Evolutionary conservation across 495 filamentous ascomycete species (phyloP).

Genomic region (Neurospora sp.): DNA sequence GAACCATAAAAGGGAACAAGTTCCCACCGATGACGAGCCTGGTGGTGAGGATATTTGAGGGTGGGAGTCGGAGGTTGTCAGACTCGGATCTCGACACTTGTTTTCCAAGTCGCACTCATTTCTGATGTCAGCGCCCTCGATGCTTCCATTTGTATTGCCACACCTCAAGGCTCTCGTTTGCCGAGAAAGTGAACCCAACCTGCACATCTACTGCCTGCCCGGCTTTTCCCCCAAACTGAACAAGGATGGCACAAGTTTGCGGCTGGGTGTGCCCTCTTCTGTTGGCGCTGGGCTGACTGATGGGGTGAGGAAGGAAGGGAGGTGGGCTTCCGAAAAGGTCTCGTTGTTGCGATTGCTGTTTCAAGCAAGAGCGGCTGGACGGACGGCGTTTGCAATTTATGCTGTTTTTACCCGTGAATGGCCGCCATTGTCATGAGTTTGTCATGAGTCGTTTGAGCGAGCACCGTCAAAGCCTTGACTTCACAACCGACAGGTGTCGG

Average conservation of each 20-base stretch:
- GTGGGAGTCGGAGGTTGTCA: not conserved
- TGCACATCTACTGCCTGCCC: not conserved
- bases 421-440: not conserved
- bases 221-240: not conserved
- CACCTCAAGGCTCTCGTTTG: not conserved
- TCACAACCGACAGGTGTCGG: not conserved
- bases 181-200: not conserved
- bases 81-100: not conserved
- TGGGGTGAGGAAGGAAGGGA: not conserved
- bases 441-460: not conserved
- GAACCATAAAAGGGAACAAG: not conserved
- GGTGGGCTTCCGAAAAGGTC: not conserved
- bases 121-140: not conserved
- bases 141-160: not conserved
- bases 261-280: not conserved
- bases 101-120: not conserved
- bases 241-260: not conserved
- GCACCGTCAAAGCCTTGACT: not conserved
- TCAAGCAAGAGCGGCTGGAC: not conserved
- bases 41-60: not conserved
- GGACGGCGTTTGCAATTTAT: not conserved
- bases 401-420: not conserved
- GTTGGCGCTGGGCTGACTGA: not conserved
- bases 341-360: not conserved
- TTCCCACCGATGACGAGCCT: not conserved